phyloP scores from a whole-genome alignment of 2,329 filamentous ascomycete species.

The Bipolaris cookei region DNA sequence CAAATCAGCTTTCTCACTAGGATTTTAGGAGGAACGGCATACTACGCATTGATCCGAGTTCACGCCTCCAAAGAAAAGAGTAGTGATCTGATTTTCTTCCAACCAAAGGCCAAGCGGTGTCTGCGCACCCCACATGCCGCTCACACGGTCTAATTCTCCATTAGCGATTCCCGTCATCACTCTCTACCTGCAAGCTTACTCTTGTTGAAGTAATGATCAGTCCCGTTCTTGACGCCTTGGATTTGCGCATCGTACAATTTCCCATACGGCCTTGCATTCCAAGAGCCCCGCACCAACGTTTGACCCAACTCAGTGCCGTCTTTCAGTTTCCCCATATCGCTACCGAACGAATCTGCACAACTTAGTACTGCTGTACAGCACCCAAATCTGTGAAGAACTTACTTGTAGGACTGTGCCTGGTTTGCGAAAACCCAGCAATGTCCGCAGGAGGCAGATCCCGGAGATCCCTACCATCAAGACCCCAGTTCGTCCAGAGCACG shows the following conservation, averaged over 20 bases:
- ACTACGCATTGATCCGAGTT: slow-evolving; percentile 49
- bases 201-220: slow-evolving; percentile 37
- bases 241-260: slow-evolving; percentile 41
- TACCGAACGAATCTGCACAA: slow-evolving; percentile 17
- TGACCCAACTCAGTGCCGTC: slow-evolving; percentile 34
- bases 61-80: slow-evolving; percentile 47
- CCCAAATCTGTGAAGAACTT: neutral
- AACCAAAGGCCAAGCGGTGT: slow-evolving; percentile 45
- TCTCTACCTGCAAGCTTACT: slow-evolving; percentile 10
- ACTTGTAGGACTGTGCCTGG: slow-evolving; percentile 14
- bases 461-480: slow-evolving; percentile 43
- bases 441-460: slow-evolving; percentile 41
- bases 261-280: slow-evolving; percentile 48
- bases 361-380: neutral
- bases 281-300: slow-evolving; percentile 44
- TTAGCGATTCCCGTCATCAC: neutral
- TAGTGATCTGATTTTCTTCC: slow-evolving; percentile 45
- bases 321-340: slow-evolving; percentile 18
- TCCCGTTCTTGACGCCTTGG: slow-evolving; percentile 20
- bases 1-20: slow-evolving; percentile 1
- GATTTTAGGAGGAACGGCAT: neutral
- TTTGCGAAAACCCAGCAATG: slow-evolving; percentile 13
- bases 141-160: slow-evolving; percentile 34
- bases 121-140: slow-evolving; percentile 45
- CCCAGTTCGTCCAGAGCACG: slow-evolving; percentile 49